Conservation (phyloP, 2,329 filamentous ascomycete genomes). For the Fragosphaeria purpurea region DNA sequence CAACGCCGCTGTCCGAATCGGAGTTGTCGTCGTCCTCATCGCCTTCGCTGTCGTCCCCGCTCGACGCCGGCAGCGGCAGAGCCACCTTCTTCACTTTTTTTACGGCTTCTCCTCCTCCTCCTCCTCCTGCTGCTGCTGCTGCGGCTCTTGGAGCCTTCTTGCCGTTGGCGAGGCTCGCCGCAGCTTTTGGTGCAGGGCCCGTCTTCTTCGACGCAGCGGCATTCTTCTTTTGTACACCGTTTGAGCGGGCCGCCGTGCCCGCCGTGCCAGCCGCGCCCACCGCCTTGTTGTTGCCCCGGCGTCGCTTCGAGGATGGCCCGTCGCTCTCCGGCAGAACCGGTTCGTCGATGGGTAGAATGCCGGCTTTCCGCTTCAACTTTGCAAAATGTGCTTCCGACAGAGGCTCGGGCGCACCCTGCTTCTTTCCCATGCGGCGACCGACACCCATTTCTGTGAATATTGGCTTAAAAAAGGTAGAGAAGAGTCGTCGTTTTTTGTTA, state of each 20-base stretch:
- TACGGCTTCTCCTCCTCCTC: too few relatives aligned
- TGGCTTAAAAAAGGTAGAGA: neutral
- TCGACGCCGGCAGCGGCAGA: constrained; percentile 18
- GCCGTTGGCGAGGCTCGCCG: constrained; percentile 4
- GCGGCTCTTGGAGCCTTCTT: constrained; percentile 21
- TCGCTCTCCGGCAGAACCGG: constrained; percentile 35
- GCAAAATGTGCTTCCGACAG: constrained; percentile 72
- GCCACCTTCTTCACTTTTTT: constrained; percentile 22
- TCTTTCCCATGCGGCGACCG: constrained; percentile 78
- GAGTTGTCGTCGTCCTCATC: constrained; percentile 8
- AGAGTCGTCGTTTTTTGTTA: neutral
- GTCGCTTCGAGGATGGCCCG: constrained; percentile 49
- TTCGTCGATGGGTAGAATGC: constrained; percentile 49
- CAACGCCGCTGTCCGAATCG: constrained; percentile 5
- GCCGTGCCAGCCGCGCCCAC: constrained; percentile 16
- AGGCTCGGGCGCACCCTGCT: constrained; percentile 78
- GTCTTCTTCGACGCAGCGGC: constrained; percentile 18
- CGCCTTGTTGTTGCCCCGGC: constrained; percentile 25
- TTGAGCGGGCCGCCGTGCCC: constrained; percentile 19
- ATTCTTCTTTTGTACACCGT: constrained; percentile 22
- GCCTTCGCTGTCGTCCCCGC: constrained; percentile 18
- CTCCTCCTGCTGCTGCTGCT: constrained; percentile 8
- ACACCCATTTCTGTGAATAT: constrained; percentile 58
- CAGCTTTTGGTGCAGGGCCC: constrained; percentile 17
- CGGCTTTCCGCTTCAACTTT: constrained; percentile 76